phyloP scores from a whole-genome alignment of 2,329 filamentous ascomycete species.

The Biscogniauxia marginata region DNA sequence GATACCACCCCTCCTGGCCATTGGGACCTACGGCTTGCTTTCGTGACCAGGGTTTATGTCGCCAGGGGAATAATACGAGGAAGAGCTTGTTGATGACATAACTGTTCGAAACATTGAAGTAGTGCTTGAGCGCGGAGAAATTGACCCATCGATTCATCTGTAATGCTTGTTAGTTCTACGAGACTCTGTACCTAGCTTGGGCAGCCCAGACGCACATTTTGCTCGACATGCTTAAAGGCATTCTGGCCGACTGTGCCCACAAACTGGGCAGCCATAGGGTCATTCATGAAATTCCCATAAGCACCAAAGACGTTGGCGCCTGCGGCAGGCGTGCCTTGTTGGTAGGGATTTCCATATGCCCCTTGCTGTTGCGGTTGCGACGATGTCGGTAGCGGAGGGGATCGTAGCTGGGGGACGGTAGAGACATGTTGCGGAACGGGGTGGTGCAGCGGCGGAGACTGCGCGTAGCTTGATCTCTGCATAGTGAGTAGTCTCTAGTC shows the following conservation, averaged over 20 bases:
- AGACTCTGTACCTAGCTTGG: background rate
- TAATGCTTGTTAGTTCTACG: constrained; percentile 6
- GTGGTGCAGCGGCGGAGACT: constrained; percentile 92
- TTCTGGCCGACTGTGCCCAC: constrained; percentile 92
- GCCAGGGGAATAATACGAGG: constrained; percentile 94
- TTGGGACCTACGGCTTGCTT: constrained; percentile 74
- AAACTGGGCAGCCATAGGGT: constrained; percentile 84
- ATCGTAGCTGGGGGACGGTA: constrained; percentile 93
- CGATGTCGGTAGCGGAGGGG: constrained; percentile 77
- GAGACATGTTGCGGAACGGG: constrained; percentile 98
- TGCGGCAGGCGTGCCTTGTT: constrained; percentile 53
- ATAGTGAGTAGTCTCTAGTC: too few relatives aligned
- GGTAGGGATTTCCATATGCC: constrained; percentile 71
- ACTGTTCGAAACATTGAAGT: constrained; percentile 98
- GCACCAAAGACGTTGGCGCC: constrained; percentile 62
- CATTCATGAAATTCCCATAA: constrained; percentile 93
- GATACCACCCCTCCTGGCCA: constrained; percentile 73
- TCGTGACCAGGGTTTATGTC: constrained; percentile 95
- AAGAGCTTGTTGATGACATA: constrained; percentile 94
- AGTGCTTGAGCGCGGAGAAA: constrained; percentile 91
- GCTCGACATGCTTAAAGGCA: constrained; percentile 89
- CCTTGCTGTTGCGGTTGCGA: constrained; percentile 66
- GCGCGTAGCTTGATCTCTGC: constrained; percentile 83
- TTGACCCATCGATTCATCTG: constrained; percentile 75
- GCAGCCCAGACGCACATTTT: constrained; percentile 66